phyloP scores from a whole-genome alignment of 495 filamentous ascomycete genomes.

The Neurospora sp. region DNA sequence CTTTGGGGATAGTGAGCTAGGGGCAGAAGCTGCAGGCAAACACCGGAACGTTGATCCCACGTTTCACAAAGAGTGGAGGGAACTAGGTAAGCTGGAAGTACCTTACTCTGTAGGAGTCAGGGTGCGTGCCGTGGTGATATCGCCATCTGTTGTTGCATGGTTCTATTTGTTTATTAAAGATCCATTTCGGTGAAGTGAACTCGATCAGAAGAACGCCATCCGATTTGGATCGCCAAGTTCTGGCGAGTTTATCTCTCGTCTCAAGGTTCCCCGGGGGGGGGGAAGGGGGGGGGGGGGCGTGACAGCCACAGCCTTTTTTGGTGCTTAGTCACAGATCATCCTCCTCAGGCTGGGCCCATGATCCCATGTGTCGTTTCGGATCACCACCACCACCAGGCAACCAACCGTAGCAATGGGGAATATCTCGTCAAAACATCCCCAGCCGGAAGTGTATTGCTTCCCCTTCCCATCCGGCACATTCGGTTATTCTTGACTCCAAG shows the following conservation, averaged over 20 bases:
- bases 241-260: background rate
- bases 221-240: background rate
- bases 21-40: background rate
- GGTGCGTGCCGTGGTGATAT: background rate
- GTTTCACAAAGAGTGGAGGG: background rate
- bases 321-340: background rate
- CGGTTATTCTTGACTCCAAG: background rate
- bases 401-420: background rate
- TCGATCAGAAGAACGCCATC: background rate
- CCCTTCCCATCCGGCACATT: background rate
- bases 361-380: background rate
- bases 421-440: background rate
- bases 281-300: too few relatives aligned
- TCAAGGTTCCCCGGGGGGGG: background rate
- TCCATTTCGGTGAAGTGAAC: background rate
- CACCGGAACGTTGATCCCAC: background rate
- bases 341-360: background rate
- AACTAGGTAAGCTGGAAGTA: background rate
- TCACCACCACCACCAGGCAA: background rate
- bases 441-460: background rate
- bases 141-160: background rate
- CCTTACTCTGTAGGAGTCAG: background rate
- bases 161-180: background rate
- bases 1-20: background rate
- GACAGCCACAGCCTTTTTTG: background rate